phyloP scores from a whole-genome alignment of 1,139 yeast species.

The Debaryomycetaceae sp. region DNA sequence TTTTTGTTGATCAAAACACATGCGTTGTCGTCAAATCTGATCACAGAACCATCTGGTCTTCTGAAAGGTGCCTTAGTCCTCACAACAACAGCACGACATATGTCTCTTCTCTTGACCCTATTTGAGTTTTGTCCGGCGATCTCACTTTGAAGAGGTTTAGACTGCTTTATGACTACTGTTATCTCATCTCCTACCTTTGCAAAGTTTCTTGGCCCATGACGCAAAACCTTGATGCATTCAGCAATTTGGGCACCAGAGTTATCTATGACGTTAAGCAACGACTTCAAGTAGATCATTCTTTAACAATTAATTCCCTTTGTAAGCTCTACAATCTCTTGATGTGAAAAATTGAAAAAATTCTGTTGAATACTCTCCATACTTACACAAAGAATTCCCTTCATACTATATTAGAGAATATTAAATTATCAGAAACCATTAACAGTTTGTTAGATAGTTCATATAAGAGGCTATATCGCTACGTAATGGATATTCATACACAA shows the following conservation, averaged over 20 bases:
- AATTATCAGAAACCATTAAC: too few species aligned
- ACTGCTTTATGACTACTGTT: slow-evolving; percentile 92
- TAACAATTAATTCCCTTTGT: background rate
- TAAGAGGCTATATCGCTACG: too few species aligned
- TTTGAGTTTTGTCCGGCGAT: slow-evolving; percentile 67
- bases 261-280: slow-evolving; percentile 87
- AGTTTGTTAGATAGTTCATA: too few species aligned
- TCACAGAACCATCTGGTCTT: slow-evolving; percentile 83
- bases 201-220: slow-evolving; percentile 80
- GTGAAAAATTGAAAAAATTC: slow-evolving; percentile 5
- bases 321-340: background rate
- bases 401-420: too few species aligned
- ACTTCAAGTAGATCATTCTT: slow-evolving; percentile 80
- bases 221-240: slow-evolving; percentile 92
- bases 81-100: slow-evolving; percentile 92
- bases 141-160: slow-evolving; percentile 64
- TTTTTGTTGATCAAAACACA: slow-evolving; percentile 90
- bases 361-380: background rate
- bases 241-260: slow-evolving; percentile 94
- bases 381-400: background rate
- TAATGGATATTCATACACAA: too few species aligned
- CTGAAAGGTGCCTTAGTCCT: slow-evolving; percentile 85
- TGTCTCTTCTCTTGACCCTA: slow-evolving; percentile 91
- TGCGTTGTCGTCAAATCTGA: slow-evolving; percentile 93
- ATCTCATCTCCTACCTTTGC: slow-evolving; percentile 90